Conservation (phyloP, 257 asterid species). For the Capsicum rhomboideum region DNA sequence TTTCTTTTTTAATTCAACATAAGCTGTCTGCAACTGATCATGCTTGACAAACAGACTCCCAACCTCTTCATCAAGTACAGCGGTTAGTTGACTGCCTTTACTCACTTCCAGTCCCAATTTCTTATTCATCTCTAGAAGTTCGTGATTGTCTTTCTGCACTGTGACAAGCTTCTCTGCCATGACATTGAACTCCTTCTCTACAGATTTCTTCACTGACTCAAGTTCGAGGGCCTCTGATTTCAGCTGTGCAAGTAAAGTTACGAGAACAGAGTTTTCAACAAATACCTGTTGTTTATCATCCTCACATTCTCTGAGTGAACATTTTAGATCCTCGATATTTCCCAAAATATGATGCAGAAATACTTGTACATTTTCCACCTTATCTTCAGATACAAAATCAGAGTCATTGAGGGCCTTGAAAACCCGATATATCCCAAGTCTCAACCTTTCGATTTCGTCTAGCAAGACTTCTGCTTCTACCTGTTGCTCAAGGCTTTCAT, state of each 20-base stretch:
- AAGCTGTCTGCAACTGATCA: conserved; percentile 39
- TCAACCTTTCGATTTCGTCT: conserved; percentile 69
- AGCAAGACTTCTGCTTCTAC: conserved; percentile 77
- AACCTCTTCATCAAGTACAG: conserved; percentile 41
- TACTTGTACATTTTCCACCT: conserved; percentile 45
- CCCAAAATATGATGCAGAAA: conserved; percentile 43
- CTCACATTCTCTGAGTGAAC: conserved; percentile 38
- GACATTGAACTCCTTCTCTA: conserved; percentile 43
- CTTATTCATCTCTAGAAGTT: conserved; percentile 49
- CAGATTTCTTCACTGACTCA: conserved; percentile 41
- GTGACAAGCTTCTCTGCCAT: conserved; percentile 42
- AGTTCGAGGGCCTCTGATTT: conserved; percentile 56
- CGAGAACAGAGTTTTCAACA: conserved; percentile 74
- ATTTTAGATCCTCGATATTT: conserved; percentile 49
- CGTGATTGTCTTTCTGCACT: conserved; percentile 42
- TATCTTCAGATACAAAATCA: conserved; percentile 20
- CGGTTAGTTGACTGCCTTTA: conserved; percentile 28
- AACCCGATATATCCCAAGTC: conserved; percentile 62
- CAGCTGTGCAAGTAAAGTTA: conserved; percentile 61
- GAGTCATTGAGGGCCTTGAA: conserved; percentile 43
- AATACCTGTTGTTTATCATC: conserved; percentile 56
- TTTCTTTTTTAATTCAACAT: conserved; percentile 32
- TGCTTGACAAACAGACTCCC: conserved; percentile 34
- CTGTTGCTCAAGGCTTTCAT: conserved; percentile 91
- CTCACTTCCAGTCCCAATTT: conserved; percentile 37